A percentile compares a stretch with the other conserved stretches of the same genome.
Conservation (phyloP, 2,329 filamentous ascomycete genomes). For the Pseudogymnoascus verrucosus region DNA sequence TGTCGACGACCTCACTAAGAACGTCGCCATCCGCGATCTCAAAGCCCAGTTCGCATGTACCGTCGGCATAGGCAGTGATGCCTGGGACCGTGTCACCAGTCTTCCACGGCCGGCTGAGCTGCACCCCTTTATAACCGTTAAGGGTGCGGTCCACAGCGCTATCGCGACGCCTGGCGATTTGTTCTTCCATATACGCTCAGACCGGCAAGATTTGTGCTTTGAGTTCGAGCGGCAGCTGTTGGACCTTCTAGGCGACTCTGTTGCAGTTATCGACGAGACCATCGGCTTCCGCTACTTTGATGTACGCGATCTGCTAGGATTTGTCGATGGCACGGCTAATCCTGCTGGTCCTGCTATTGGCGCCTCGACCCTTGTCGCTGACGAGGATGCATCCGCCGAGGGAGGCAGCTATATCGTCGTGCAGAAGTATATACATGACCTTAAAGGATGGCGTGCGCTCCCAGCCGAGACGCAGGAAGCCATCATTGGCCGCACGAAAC, state of each 20-base stretch:
- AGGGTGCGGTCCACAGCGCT: constrained; percentile 42
- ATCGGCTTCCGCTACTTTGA: constrained; percentile 53
- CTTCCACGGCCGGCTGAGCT: constrained; percentile 43
- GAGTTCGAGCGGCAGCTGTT: constrained; percentile 51
- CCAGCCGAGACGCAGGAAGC: constrained; percentile 44
- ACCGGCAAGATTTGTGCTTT: constrained; percentile 48
- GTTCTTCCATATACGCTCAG: constrained; percentile 50
- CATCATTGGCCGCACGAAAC: constrained; percentile 49
- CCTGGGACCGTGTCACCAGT: constrained; percentile 41
- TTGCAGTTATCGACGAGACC: constrained; percentile 44
- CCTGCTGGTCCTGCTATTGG: constrained; percentile 39
- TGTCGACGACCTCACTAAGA: constrained; percentile 41
- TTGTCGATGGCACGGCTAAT: constrained; percentile 54
- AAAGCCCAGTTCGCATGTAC: constrained; percentile 41
- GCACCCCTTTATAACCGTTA: constrained; percentile 40
- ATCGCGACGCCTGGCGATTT: constrained; percentile 49
- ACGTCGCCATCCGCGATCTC: constrained; percentile 43
- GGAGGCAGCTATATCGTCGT: constrained; percentile 52
- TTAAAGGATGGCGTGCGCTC: constrained; percentile 39
- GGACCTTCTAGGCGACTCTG: constrained; percentile 38
- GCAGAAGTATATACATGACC: constrained; percentile 50
- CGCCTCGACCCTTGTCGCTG: constrained; percentile 36
- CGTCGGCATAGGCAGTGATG: constrained; percentile 44
- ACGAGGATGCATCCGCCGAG: constrained; percentile 31
- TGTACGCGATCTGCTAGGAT: constrained; percentile 48